Evolutionary conservation across 2,329 filamentous ascomycete genomes (phyloP).

Genomic region (Talaromyces pinophilus): DNA sequence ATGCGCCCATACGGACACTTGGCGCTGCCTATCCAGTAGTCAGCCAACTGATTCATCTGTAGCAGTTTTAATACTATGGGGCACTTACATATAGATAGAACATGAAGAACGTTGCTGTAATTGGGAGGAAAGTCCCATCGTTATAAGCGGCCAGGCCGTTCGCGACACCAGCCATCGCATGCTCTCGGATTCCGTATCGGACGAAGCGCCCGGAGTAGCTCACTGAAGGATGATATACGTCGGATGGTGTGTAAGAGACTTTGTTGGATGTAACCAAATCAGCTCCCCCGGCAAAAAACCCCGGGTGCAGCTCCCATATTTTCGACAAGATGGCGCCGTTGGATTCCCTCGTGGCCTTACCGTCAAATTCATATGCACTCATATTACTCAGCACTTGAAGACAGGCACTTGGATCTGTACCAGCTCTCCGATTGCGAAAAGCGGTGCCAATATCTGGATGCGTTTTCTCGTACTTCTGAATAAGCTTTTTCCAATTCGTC

Average conservation of each 20-base stretch:
- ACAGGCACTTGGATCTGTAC: not conserved
- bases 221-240: not conserved
- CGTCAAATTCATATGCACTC: not conserved
- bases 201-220: slow-evolving; percentile 56
- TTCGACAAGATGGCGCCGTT: not conserved
- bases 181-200: slow-evolving; percentile 88
- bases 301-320: not conserved
- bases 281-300: not conserved
- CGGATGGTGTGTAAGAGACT: not conserved
- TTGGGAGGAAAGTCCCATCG: slow-evolving; percentile 55
- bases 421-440: not conserved
- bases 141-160: slow-evolving; percentile 65
- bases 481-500: not conserved
- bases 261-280: not conserved
- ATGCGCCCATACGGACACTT: slow-evolving; percentile 60
- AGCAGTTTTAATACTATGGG: not conserved
- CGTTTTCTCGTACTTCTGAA: not conserved
- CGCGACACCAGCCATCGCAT: slow-evolving; percentile 87
- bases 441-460: not conserved
- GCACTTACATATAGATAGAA: slow-evolving; percentile 52
- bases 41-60: not conserved
- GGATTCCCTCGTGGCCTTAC: not conserved
- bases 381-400: not conserved
- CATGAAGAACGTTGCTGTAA: slow-evolving; percentile 62
- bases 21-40: slow-evolving; percentile 46